These are phyloP conservation scores for Sideroxylon spinosum DNA, from an alignment of 179 eudicot species.

Conservation along the genomic window DNA sequence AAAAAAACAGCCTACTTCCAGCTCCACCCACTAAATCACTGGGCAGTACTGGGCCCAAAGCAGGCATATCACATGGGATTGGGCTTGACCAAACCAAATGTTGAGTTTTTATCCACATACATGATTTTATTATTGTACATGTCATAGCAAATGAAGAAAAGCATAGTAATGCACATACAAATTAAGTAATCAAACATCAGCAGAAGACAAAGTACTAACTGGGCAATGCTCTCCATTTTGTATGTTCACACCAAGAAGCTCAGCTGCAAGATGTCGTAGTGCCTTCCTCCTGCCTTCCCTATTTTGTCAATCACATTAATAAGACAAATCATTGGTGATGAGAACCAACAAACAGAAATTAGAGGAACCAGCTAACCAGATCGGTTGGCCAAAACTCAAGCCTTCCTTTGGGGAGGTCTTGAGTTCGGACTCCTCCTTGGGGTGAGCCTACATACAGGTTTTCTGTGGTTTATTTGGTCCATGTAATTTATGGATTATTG, in stretches of 20 bases:
- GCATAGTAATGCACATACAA: background rate
- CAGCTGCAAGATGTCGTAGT: slow-evolving; percentile 75
- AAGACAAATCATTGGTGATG: background rate
- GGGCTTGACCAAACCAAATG: background rate
- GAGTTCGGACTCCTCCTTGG: too few relatives aligned
- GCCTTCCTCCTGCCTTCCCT: slow-evolving; percentile 77
- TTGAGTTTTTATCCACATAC: too few relatives aligned
- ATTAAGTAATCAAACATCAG: background rate
- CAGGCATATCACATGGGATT: background rate
- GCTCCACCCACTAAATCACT: background rate
- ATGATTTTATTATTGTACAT: background rate
- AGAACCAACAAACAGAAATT: background rate
- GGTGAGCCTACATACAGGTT: too few relatives aligned
- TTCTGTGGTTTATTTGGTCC: too few relatives aligned
- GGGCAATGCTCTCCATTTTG: slow-evolving; percentile 98
- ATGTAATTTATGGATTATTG: too few relatives aligned
- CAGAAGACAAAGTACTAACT: slow-evolving; percentile 40
- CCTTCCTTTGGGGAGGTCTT: too few relatives aligned
- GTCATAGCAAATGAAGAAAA: background rate
- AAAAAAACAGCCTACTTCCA: background rate
- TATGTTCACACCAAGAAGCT: slow-evolving; percentile 72
- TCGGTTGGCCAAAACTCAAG: too few relatives aligned
- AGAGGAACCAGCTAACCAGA: background rate
- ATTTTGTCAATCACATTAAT: slow-evolving; percentile 16
- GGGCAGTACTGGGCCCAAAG: background rate